Conservation (phyloP, 345 rosid genomes). For the Toxicodendron radicans region DNA sequence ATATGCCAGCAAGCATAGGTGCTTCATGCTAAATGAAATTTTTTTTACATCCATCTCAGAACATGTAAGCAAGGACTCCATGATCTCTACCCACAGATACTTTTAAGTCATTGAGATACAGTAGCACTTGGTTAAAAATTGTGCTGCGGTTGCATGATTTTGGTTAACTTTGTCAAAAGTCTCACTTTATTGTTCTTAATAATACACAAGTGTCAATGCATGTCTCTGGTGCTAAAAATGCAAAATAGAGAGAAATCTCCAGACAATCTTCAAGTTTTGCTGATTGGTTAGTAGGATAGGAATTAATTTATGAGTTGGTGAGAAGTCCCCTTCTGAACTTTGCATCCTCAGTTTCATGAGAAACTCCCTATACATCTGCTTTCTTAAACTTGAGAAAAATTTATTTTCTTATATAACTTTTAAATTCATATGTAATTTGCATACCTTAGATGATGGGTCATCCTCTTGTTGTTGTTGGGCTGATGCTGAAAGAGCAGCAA, state of each 20-base stretch:
- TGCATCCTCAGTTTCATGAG: neutral
- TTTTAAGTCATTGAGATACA: slow-evolving; percentile 2
- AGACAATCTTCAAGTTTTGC: neutral
- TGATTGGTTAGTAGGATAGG: neutral
- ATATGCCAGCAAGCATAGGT: neutral
- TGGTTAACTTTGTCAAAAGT: neutral
- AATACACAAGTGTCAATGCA: neutral
- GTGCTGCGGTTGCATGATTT: neutral
- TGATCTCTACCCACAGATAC: neutral
- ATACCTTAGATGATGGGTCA: slow-evolving; percentile 77
- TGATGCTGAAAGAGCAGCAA: slow-evolving; percentile 62
- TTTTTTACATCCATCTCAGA: neutral
- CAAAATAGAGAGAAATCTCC: neutral
- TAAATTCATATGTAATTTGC: slow-evolving; percentile 9
- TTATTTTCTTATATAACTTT: neutral
- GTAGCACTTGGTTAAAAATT: neutral
- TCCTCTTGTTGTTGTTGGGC: slow-evolving; percentile 83
- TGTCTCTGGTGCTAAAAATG: neutral
- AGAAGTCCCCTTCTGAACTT: neutral
- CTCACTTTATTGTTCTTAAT: neutral
- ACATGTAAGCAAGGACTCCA: neutral
- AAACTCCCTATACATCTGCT: neutral
- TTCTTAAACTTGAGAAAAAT: neutral
- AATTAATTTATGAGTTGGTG: neutral
- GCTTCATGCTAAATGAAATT: neutral